Percentiles rank a stretch among this genome's conserved stretches.
These are phyloP conservation scores for Fagopyrum tataricum DNA, from an alignment of 148 eudicot genomes.

Conservation along the genomic window DNA sequence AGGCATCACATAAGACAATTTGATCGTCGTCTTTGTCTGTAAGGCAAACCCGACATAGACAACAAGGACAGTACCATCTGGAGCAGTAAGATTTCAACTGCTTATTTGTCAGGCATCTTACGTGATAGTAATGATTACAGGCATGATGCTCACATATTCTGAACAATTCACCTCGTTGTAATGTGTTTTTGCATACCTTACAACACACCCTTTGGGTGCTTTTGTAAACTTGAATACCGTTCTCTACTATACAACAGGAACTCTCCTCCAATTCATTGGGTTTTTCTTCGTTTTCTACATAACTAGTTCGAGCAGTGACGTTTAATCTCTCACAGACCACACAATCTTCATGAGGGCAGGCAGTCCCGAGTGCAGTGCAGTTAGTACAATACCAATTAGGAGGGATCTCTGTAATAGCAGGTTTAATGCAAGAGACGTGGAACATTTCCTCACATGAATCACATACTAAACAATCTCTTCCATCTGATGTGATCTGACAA, in stretches of 20 bases:
- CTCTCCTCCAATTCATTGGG: constrained; percentile 11
- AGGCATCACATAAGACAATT: constrained; percentile 79
- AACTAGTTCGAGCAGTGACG: constrained; percentile 23
- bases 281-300: constrained; percentile 14
- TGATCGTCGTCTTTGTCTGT: constrained; percentile 66
- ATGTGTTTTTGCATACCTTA: constrained; percentile 40
- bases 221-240: constrained; percentile 25
- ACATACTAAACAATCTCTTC: constrained; percentile 65
- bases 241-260: constrained; percentile 8
- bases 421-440: constrained; percentile 78
- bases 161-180: constrained; percentile 36
- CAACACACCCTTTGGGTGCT: constrained; percentile 33
- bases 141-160: constrained; percentile 60
- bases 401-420: constrained; percentile 67
- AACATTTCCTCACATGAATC: constrained; percentile 84
- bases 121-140: constrained; percentile 73
- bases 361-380: constrained; percentile 49
- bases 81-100: constrained; percentile 50
- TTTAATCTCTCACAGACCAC: constrained; percentile 62
- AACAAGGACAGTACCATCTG: constrained; percentile 93
- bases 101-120: constrained; percentile 59
- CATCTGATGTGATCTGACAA: constrained; percentile 65
- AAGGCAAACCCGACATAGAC: constrained; percentile 82
- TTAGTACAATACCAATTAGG: constrained; percentile 75
- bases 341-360: constrained; percentile 67